Base-by-base conservation (phyloP, 2,329 filamentous ascomycete genomes). In the Paramyrothecium sp. region DNA sequence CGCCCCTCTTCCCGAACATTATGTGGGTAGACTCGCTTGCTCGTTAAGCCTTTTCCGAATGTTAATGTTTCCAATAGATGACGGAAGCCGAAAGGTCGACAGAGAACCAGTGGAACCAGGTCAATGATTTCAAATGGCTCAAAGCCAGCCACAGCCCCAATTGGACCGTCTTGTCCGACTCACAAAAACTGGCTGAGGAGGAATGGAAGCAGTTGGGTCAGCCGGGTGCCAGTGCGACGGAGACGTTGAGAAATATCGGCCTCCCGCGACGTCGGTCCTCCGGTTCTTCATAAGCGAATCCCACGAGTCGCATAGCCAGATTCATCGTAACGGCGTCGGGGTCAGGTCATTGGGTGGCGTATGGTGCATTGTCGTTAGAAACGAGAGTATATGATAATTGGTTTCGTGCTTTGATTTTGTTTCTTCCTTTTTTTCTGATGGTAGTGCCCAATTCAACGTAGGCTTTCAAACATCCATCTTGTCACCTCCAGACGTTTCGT, bases 121-220 rank as follows among this genome's bases (percentile, higher is more conserved):
- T 98, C 17, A 91, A 98, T 71, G 95, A 99, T 72, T 99, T 99
- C 80, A 96, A 96, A 75, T 98, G 95, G 95, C 83, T 97, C 61
- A 96, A 93, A 73, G 81, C 84, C 17, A 91, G 90, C 57, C 85
- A 86, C 30, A 97, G 91, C 69, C 95, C 95, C 2, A 93, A 99
- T 69, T 99, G 94, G 92, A 84, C 79, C 34, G 74, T 91, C 2
- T 65, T 98, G 21, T 78, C 84, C 2, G 81, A 86, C 54, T 78
- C 78, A 1, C 77, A 88, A 55, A 81, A 82, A 22, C 74, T 94
- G 13, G 63, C 75, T 0, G 84, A 88, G 2, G 77, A 83, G 2
- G 77, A 89, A 1, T 97, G 92, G 92, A 83, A 79, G 53, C 81
- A 84, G 12, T 83, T 83, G 11, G 89, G 89, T 10, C 82, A 83